Evolutionary conservation across 2,329 filamentous ascomycete species (phyloP).

Genomic region (Daldinia sp.): DNA sequence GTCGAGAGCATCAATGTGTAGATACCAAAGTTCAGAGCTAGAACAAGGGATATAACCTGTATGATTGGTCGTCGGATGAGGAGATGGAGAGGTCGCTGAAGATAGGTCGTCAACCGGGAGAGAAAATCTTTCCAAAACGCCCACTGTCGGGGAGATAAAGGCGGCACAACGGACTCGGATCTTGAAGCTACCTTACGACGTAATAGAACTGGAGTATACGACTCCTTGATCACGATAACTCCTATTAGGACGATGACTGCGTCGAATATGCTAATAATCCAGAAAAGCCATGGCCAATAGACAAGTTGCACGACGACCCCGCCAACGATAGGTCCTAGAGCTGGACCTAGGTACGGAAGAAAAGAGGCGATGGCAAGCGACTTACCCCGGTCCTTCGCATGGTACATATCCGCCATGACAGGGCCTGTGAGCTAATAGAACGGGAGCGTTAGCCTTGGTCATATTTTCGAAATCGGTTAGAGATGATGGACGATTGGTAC

Average conservation of each 20-base stretch:
- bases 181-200: slow-evolving; percentile 61
- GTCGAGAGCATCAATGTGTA: slow-evolving; percentile 63
- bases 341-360: slow-evolving; percentile 63
- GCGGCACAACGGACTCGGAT: slow-evolving; percentile 55
- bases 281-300: slow-evolving; percentile 77
- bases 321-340: slow-evolving; percentile 72
- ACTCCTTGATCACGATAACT: slow-evolving; percentile 66
- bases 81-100: slow-evolving; percentile 55
- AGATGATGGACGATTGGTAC: slow-evolving; percentile 3
- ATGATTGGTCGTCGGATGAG: slow-evolving; percentile 58
- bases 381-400: slow-evolving; percentile 48
- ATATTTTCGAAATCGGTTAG: neutral
- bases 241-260: slow-evolving; percentile 62
- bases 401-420: slow-evolving; percentile 50
- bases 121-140: slow-evolving; percentile 34
- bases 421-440: slow-evolving; percentile 45
- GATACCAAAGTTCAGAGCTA: slow-evolving; percentile 59
- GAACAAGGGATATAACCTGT: slow-evolving; percentile 54
- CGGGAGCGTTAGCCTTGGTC: neutral
- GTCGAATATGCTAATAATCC: slow-evolving; percentile 66
- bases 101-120: slow-evolving; percentile 47
- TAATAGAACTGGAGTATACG: slow-evolving; percentile 70
- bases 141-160: slow-evolving; percentile 49
- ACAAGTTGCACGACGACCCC: slow-evolving; percentile 70
- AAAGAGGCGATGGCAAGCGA: slow-evolving; percentile 48